Evolutionary conservation across 1,284 basidiomycete species (phyloP).

Genomic region (Crucibulum parvulum): DNA sequence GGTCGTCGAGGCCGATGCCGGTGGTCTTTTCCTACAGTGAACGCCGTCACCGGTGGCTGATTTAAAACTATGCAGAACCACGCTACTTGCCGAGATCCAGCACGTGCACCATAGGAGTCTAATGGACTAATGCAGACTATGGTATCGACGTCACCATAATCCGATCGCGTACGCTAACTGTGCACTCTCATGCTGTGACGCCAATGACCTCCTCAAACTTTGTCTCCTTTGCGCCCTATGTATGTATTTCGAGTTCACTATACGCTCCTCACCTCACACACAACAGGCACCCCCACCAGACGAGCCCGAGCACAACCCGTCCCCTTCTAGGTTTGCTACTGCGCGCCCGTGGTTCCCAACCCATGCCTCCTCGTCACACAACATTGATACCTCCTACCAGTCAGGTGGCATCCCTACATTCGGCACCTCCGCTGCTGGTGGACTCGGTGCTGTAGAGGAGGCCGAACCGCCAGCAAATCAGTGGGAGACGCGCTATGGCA

Average conservation of each 20-base stretch:
- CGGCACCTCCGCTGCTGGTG: slow-evolving; percentile 51
- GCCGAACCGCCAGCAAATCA: slow-evolving; percentile 60
- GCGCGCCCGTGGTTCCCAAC: slow-evolving; percentile 67
- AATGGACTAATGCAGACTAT: no score
- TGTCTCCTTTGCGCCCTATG: slow-evolving; percentile 60
- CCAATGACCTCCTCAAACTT: slow-evolving; percentile 22
- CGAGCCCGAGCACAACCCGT: slow-evolving; percentile 46
- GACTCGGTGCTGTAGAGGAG: slow-evolving; percentile 45
- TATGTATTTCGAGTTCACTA: slow-evolving; percentile 31
- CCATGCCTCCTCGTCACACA: slow-evolving; percentile 26
- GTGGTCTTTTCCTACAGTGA: slow-evolving; percentile 21
- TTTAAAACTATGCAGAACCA: slow-evolving; percentile 42
- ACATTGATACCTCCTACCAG: slow-evolving; percentile 64
- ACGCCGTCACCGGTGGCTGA: slow-evolving; percentile 32
- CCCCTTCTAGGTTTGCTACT: slow-evolving; percentile 25
- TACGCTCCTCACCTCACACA: neutral
- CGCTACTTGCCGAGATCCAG: slow-evolving; percentile 38
- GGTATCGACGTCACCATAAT: no score
- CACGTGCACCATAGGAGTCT: slow-evolving; percentile 2
- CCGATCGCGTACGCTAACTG: no score
- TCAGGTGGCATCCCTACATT: slow-evolving; percentile 72
- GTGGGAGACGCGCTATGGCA: slow-evolving; percentile 77
- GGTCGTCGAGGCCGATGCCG: slow-evolving; percentile 39
- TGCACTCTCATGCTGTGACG: no score
- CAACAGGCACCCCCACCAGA: slow-evolving; percentile 66